Evolutionary conservation across 352 stramenopile species (phyloP), one percentile per base, ranked within the genome.

Genomic region (Phytophthora europaea): DNA sequence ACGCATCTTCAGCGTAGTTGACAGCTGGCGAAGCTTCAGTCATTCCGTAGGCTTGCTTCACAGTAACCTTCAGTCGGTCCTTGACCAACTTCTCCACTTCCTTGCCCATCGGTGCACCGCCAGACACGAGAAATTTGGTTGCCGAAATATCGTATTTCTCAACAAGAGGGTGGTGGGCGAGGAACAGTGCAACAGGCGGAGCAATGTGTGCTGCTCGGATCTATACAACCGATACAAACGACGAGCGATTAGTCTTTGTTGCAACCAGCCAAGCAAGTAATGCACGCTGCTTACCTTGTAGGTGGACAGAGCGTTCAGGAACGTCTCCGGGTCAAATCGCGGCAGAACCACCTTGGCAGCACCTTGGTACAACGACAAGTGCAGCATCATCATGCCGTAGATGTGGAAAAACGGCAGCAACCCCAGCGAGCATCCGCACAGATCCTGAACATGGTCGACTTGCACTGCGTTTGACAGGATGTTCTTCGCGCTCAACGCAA

Each of bases 351-450:
- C 87, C 4, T 96, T 78, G 13, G 87, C 85, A 43, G 84, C 73
- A 28, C 89, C 92, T 74, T 92, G 85, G 76, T 90, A 92, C 33
- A 94, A 78, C 20, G 76, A 78, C 65, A 94, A 84, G 33, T 98
- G 75, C 26, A 97, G 71, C 22, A 94, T 79, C 45, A 90, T 84
- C 18, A 89, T 79, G 56, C 91, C 94, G 80, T 98, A 99, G 54
- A 99, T 99, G 70, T 99, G 97, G 83, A 98, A 99, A 67, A 98
- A 98, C 22, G 97, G 95, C 20, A 99, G 78, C 18, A 94, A 58
- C 0, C 67, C 78, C 16, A 97, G 53, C 15, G 72, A 78, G 63
- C 81, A 65, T 6, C 72, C 40, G 31, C 78, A 73, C 10, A 83
- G 72, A 6, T 91, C 72, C 59, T 93, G 87, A 31, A 95, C 79